Conservation (phyloP, 495 filamentous ascomycete species). For the Letharia lupina region DNA sequence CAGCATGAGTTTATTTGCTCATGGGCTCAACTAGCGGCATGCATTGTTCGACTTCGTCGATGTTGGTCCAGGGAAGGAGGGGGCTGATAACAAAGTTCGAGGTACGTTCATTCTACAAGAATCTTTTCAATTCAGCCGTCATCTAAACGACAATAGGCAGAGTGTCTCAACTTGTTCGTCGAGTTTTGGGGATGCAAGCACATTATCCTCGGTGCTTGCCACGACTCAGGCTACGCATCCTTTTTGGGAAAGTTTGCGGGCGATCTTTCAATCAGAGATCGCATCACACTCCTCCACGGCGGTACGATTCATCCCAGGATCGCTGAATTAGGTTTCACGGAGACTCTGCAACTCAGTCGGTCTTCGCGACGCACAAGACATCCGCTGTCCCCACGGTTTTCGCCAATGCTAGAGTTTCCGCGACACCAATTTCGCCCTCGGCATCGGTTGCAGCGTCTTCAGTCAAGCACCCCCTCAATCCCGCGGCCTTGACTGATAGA, state of each 20-base stretch:
- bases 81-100: constrained; percentile 42
- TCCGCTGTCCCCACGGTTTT: not conserved
- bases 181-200: constrained; percentile 43
- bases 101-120: constrained; percentile 23
- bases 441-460: not conserved
- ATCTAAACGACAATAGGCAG: constrained; percentile 18
- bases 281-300: constrained; percentile 16
- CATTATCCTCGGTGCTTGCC: constrained; percentile 44
- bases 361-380: constrained; percentile 13
- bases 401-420: not conserved
- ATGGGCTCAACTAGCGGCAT: constrained; percentile 40
- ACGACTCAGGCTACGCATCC: constrained; percentile 42
- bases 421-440: not conserved
- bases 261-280: constrained; percentile 6
- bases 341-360: constrained; percentile 5
- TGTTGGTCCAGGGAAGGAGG: constrained; percentile 41
- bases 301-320: constrained; percentile 6
- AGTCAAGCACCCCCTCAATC: not conserved
- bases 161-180: constrained; percentile 37
- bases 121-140: not conserved
- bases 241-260: constrained; percentile 33
- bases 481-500: constrained; percentile 8
- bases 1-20: constrained; percentile 29
- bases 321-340: constrained; percentile 4
- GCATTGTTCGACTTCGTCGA: constrained; percentile 44